phyloP scores from a whole-genome alignment of 208 protist species.

The Acanthamoeba sp. region DNA sequence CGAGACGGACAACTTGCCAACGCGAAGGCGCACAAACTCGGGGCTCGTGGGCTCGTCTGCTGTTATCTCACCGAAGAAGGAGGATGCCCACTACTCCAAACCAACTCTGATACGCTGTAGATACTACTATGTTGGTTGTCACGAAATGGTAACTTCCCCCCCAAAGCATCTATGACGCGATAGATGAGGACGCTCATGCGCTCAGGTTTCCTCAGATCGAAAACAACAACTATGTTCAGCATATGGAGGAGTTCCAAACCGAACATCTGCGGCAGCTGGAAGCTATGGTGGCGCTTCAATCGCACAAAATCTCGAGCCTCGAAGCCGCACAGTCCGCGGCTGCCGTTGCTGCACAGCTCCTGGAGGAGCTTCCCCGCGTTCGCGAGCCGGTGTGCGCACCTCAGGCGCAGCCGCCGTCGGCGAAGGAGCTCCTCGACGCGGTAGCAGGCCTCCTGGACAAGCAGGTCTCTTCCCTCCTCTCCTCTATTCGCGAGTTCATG shows the following conservation, averaged over 20 bases:
- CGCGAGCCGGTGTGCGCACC: not conserved
- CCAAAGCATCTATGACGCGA: not conserved
- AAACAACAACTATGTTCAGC: constrained; percentile 1
- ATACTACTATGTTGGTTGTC: constrained; percentile 62
- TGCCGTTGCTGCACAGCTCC: not conserved
- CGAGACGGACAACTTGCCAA: constrained; percentile 31
- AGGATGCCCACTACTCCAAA: not conserved
- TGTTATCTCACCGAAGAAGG: not conserved
- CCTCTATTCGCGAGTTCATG: not conserved
- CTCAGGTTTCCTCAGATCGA: not conserved
- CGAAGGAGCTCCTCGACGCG: not conserved
- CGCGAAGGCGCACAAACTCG: constrained; percentile 16
- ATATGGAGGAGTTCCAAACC: constrained; percentile 39
- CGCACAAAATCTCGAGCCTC: not conserved
- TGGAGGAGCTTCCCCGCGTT: not conserved
- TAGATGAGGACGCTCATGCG: not conserved
- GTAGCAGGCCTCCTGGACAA: not conserved
- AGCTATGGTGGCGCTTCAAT: constrained; percentile 26
- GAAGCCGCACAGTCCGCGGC: not conserved
- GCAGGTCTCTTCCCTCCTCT: not conserved
- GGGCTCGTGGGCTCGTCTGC: not conserved
- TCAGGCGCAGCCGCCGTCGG: not conserved
- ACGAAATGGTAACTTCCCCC: not conserved
- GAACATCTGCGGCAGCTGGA: constrained; percentile 31
- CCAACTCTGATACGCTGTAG: constrained; percentile 4